Conservation (phyloP, 208 protist species). For the Vickermania ingenoplastis region DNA sequence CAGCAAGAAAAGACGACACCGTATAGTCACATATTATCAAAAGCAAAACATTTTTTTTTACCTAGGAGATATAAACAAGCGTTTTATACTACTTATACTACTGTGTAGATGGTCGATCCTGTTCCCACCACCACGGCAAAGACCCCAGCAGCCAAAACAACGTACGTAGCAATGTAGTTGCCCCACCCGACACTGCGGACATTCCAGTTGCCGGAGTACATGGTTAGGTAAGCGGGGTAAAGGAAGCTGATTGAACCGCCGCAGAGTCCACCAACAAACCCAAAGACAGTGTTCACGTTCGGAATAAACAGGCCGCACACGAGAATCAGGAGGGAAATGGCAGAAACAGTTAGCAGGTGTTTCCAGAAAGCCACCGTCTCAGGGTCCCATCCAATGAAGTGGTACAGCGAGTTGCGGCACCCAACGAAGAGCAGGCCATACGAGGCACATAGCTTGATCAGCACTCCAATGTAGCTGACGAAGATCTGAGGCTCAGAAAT, state of each 20-base stretch:
- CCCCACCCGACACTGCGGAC: slow-evolving; percentile 18
- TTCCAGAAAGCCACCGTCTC: slow-evolving; percentile 40
- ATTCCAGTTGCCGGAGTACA: slow-evolving; percentile 49
- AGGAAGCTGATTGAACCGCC: slow-evolving; percentile 63
- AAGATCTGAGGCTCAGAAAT: slow-evolving; percentile 3
- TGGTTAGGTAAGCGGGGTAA: slow-evolving; percentile 44
- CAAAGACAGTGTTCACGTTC: slow-evolving; percentile 66
- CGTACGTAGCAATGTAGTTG: slow-evolving; percentile 31
- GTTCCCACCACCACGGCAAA: slow-evolving; percentile 53
- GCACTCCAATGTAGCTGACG: slow-evolving; percentile 16
- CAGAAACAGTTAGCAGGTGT: slow-evolving; percentile 22
- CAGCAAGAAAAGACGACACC: too few species aligned
- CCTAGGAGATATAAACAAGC: too few species aligned
- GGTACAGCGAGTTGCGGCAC: slow-evolving; percentile 11
- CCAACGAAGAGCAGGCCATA: slow-evolving; percentile 13
- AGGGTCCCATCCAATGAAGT: slow-evolving; percentile 31
- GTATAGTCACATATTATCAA: too few species aligned
- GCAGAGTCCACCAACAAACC: slow-evolving; percentile 33
- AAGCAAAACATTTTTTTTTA: too few species aligned
- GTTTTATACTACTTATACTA: too few species aligned
- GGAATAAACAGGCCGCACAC: slow-evolving; percentile 71
- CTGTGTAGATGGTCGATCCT: slow-evolving; percentile 36
- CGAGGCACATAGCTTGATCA: slow-evolving; percentile 18
- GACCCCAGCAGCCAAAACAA: slow-evolving; percentile 32
- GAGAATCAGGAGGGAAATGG: slow-evolving; percentile 21